Evolutionary conservation across 1,284 basidiomycete species (phyloP).

Genomic region (Irpex rosettiformis): DNA sequence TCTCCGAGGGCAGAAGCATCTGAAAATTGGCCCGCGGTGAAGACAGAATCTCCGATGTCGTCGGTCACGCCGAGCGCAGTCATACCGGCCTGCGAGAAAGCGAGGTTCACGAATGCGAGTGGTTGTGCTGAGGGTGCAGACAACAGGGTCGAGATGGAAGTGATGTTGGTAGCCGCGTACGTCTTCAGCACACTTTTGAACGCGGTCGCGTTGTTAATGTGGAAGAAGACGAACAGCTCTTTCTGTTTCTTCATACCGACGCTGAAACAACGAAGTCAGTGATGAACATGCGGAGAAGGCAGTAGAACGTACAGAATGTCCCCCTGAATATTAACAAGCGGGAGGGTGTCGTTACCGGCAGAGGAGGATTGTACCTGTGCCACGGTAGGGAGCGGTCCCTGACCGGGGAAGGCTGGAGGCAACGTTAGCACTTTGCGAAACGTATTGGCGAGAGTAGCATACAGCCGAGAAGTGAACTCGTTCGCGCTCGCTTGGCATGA

Average conservation of each 20-base stretch:
- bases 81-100: conserved; percentile 2
- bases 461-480: not conserved
- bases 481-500: not conserved
- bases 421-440: not conserved
- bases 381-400: conserved; percentile 5
- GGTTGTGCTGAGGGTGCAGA: conserved; percentile 5
- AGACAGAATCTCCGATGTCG: conserved; percentile 1
- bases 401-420: conserved; percentile 8
- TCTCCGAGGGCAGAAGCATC: not conserved
- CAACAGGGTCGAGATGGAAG: conserved; percentile 1
- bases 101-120: conserved; percentile 7
- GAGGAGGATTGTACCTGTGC: not conserved
- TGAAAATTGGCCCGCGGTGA: not conserved
- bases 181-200: conserved; percentile 2
- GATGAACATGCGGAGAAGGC: not conserved
- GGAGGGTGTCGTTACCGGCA: conserved; percentile 4
- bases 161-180: conserved; percentile 5
- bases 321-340: conserved; percentile 6
- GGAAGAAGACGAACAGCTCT: conserved; percentile 8
- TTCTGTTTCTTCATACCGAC: not conserved
- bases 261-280: not conserved
- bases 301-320: conserved; percentile 3
- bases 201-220: not conserved
- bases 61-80: conserved; percentile 5
- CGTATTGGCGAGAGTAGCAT: not conserved